phyloP scores from a whole-genome alignment of 257 asterid genomes.

The Rhazya stricta region DNA sequence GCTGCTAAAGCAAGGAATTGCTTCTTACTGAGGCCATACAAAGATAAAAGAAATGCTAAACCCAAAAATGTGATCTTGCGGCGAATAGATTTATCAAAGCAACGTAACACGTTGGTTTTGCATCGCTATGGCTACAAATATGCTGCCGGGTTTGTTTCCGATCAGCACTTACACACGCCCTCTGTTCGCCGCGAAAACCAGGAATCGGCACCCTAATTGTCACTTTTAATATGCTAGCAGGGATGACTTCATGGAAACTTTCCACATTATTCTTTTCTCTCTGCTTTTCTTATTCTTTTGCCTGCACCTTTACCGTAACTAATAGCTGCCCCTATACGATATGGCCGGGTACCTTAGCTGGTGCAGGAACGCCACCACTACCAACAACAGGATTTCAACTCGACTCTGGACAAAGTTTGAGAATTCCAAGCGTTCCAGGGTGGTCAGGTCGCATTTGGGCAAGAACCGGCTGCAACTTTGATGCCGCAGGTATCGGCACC shows the following conservation, averaged over 20 bases:
- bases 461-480: constrained; percentile 75
- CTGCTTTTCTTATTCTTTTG: constrained; percentile 29
- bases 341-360: constrained; percentile 86
- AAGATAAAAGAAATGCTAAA: constrained; percentile 61
- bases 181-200: neutral
- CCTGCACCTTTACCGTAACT: constrained; percentile 44
- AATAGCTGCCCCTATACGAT: constrained; percentile 66
- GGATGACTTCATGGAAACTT: constrained; percentile 12
- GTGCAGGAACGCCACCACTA: constrained; percentile 62
- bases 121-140: constrained; percentile 40
- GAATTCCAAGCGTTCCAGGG: constrained; percentile 47
- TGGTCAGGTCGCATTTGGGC: constrained; percentile 94
- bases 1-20: constrained; percentile 50
- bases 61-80: constrained; percentile 46
- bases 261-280: constrained; percentile 19
- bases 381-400: constrained; percentile 68
- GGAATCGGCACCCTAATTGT: neutral
- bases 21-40: constrained; percentile 51
- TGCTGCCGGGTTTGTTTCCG: constrained; percentile 8
- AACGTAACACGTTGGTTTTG: constrained; percentile 21
- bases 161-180: constrained; percentile 15
- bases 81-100: constrained; percentile 39
- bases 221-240: neutral
- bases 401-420: constrained; percentile 50
- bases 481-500: constrained; percentile 52